Percentiles rank a stretch among this genome's conserved stretches.
Conservation (phyloP, 1,284 basidiomycete species). For the Ganoderma leucocontextum region DNA sequence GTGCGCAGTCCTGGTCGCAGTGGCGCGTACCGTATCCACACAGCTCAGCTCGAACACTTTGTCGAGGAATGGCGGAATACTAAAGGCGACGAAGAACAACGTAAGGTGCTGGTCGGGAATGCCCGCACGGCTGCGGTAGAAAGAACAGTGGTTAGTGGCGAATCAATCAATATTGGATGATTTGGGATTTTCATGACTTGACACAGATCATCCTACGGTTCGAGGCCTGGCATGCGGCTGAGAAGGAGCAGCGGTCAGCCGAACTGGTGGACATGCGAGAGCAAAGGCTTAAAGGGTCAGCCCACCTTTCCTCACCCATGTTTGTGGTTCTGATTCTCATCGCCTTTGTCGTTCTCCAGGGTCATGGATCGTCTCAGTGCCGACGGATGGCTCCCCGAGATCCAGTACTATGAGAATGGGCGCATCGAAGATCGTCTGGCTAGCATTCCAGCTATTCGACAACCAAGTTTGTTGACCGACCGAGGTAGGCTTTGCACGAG, state of each 20-base stretch:
- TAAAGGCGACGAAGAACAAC: neutral
- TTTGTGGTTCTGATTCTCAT: neutral
- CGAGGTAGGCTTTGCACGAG: neutral
- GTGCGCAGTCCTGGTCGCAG: neutral
- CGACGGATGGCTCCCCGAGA: neutral
- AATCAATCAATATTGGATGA: neutral
- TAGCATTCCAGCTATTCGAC: neutral
- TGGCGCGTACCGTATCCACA: neutral
- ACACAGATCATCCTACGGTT: neutral
- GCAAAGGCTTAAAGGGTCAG: neutral
- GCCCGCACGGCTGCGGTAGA: neutral
- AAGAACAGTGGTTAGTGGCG: neutral
- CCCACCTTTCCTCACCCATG: neutral
- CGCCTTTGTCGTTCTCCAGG: neutral
- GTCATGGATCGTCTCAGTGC: neutral
- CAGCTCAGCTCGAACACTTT: neutral
- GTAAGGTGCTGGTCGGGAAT: neutral
- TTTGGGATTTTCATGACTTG: neutral
- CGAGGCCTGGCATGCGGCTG: neutral
- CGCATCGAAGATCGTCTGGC: neutral
- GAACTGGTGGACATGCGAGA: neutral
- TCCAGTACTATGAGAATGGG: neutral
- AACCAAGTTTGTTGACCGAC: neutral
- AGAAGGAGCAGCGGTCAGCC: neutral
- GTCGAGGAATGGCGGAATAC: neutral